Percentiles rank a stretch among this genome's conserved stretches.
Evolutionary conservation across 352 stramenopile genomes (phyloP).

Genomic region (Pythium diclinum): DNA sequence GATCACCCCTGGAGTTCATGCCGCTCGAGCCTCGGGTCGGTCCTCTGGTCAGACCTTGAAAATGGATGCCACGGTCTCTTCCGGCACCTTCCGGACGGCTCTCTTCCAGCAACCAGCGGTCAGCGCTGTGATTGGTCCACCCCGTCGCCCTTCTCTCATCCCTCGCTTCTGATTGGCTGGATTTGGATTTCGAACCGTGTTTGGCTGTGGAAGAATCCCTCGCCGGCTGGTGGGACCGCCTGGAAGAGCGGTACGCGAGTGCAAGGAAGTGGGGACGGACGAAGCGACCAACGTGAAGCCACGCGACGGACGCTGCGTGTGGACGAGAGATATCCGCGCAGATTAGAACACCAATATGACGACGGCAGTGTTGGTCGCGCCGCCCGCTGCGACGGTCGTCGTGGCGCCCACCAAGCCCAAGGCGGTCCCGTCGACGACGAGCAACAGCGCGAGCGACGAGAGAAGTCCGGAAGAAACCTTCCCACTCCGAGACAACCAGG

Average conservation of each 20-base stretch:
- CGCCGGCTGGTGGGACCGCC: conserved; percentile 1
- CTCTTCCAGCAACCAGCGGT: conserved; percentile 10
- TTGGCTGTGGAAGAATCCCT: conserved; percentile 23
- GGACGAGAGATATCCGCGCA: background rate
- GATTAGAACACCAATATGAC: conserved; percentile 34
- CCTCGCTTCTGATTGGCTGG: conserved; percentile 16
- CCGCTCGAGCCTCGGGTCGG: too few relatives aligned
- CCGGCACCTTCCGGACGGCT: conserved; percentile 1
- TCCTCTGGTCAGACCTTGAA: too few relatives aligned
- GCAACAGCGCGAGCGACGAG: conserved; percentile 5
- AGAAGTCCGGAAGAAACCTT: conserved; percentile 8
- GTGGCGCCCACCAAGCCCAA: conserved; percentile 14
- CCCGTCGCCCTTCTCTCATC: background rate
- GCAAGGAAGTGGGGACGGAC: background rate
- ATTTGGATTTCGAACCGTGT: conserved; percentile 23
- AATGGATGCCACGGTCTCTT: background rate
- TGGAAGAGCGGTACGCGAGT: background rate
- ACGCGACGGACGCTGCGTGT: background rate
- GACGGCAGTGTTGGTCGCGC: conserved; percentile 44
- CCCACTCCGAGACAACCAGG: background rate
- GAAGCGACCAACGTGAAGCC: background rate
- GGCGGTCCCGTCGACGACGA: conserved; percentile 21
- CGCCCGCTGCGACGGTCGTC: conserved; percentile 25
- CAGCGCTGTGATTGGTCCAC: conserved; percentile 13
- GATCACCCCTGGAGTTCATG: too few relatives aligned